These are phyloP conservation scores for Aureobasidium sp. DNA, from an alignment of 2,329 filamentous ascomycete genomes.

Conservation along the genomic window DNA sequence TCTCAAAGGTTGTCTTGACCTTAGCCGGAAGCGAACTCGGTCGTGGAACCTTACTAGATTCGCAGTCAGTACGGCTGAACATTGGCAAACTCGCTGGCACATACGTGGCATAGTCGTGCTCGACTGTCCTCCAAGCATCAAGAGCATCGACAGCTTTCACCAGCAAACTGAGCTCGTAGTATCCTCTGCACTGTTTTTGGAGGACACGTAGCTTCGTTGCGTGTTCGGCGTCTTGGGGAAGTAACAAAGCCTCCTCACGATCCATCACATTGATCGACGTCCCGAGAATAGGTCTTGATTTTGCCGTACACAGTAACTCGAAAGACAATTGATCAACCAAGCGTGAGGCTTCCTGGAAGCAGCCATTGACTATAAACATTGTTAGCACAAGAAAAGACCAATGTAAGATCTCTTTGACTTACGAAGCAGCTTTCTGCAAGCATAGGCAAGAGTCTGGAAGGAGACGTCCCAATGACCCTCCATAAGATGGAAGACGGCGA, in stretches of 20 bases:
- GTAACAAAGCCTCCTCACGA: constrained; percentile 19
- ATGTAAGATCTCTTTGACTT: constrained; percentile 37
- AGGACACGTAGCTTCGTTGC: constrained; percentile 21
- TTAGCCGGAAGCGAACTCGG: constrained; percentile 21
- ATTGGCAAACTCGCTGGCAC: background rate
- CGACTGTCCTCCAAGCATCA: constrained; percentile 36
- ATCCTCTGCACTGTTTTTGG: constrained; percentile 27
- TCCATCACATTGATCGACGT: constrained; percentile 33
- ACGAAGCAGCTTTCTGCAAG: constrained; percentile 83
- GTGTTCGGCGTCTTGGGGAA: constrained; percentile 18
- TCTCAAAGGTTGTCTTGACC: constrained; percentile 34
- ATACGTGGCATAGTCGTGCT: constrained; percentile 31
- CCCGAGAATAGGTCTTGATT: constrained; percentile 36
- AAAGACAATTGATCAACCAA: constrained; percentile 47
- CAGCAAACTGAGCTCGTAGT: constrained; percentile 39
- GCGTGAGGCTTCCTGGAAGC: constrained; percentile 49
- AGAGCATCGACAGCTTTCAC: constrained; percentile 38
- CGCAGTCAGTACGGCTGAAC: background rate
- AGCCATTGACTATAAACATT: constrained; percentile 34
- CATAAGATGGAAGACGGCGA: constrained; percentile 79
- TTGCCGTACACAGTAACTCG: constrained; percentile 36
- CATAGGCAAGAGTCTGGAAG: constrained; percentile 59
- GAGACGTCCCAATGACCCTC: constrained; percentile 65
- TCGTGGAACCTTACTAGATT: constrained; percentile 16
- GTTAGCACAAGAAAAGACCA: constrained; percentile 18